These are phyloP conservation scores for Trichosphaerium sp. DNA, from an alignment of 78 protist species.

Conservation along the genomic window DNA sequence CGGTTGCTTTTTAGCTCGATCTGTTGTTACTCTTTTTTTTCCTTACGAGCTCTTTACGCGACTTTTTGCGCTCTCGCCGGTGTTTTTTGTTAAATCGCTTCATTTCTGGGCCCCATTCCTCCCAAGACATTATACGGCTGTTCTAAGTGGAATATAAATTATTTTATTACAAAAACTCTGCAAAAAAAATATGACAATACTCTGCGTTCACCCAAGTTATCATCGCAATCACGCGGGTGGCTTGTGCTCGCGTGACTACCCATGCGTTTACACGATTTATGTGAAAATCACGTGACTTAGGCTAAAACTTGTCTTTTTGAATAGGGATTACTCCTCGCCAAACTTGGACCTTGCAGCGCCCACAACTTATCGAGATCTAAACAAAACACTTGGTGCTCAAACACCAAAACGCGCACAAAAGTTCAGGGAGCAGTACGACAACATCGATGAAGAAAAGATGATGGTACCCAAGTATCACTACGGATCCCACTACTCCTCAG, in stretches of 20 bases:
- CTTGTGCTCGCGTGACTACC: too few relatives aligned
- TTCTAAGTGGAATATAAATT: not conserved
- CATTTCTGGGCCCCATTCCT: too few relatives aligned
- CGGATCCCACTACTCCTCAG: constrained; percentile 83
- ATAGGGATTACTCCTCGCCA: constrained; percentile 62
- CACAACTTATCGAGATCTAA: constrained; percentile 75
- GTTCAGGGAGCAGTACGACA: constrained; percentile 51
- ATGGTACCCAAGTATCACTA: constrained; percentile 71
- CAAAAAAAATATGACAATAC: too few relatives aligned
- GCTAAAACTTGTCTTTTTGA: constrained; percentile 54
- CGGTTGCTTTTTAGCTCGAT: too few relatives aligned
- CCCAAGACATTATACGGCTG: too few relatives aligned
- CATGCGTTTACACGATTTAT: not conserved
- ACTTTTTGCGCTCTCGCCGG: too few relatives aligned
- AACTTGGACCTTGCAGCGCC: constrained; percentile 68
- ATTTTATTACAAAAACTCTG: not conserved
- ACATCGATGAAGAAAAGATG: constrained; percentile 35
- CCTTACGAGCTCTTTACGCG: too few relatives aligned
- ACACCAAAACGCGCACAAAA: constrained; percentile 5
- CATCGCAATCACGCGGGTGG: too few relatives aligned
- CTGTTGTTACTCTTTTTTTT: too few relatives aligned
- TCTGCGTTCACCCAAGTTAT: too few relatives aligned
- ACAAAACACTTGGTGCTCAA: constrained; percentile 90
- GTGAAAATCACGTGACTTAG: constrained; percentile 13
- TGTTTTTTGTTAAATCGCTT: too few relatives aligned